Conservation (phyloP, 176 grass and related monocot genomes). For the Oryza glaberrima region DNA sequence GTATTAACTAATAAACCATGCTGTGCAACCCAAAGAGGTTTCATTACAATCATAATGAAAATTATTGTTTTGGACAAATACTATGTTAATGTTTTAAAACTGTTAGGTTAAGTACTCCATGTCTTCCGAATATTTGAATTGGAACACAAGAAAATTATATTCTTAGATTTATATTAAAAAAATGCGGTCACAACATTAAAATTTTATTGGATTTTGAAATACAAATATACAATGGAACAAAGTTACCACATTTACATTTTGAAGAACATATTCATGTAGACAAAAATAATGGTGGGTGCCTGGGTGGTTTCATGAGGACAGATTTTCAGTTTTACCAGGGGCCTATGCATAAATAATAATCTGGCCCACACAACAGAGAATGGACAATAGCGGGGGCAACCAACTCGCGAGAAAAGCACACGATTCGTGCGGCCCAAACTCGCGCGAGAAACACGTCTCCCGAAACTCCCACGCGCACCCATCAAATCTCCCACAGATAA, state of each 20-base stretch:
- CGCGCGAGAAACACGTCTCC: not conserved
- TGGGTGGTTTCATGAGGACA: too few relatives aligned
- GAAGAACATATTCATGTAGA: too few relatives aligned
- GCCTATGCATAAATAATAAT: not conserved
- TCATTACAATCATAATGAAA: too few relatives aligned
- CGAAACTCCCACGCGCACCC: slow-evolving; percentile 20
- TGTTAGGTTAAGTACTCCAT: too few relatives aligned
- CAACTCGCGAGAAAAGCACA: slow-evolving; percentile 38
- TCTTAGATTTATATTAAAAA: not conserved
- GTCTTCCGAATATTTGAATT: not conserved
- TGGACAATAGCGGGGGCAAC: not conserved
- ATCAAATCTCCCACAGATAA: not conserved
- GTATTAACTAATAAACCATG: too few relatives aligned
- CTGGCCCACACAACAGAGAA: not conserved
- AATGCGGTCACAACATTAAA: not conserved
- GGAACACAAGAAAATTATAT: not conserved
- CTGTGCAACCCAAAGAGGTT: too few relatives aligned
- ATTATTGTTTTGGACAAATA: too few relatives aligned
- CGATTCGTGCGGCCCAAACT: slow-evolving; percentile 51
- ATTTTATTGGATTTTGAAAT: not conserved
- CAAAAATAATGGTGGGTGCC: too few relatives aligned
- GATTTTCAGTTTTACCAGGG: not conserved
- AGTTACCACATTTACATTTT: not conserved
- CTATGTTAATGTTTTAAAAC: too few relatives aligned
- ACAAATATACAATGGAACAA: not conserved